Base-by-base conservation (phyloP, 2,329 filamentous ascomycete genomes). In the Colletotrichum costaricense region DNA sequence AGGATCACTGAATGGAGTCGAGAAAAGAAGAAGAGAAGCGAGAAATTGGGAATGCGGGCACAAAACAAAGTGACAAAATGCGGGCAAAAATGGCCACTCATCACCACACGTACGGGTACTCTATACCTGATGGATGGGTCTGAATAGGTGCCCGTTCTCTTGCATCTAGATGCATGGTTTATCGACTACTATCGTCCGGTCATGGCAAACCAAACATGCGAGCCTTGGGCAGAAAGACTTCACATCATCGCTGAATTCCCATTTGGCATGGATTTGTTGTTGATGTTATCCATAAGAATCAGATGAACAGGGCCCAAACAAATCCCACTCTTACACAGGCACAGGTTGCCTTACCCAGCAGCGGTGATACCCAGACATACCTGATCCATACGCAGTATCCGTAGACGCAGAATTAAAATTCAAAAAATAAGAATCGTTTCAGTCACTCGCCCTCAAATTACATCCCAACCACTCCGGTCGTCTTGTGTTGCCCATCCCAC, bases 41-140 rank as follows among this genome's bases (percentile, higher is more conserved):
- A 70, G 60, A 57, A 57, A 70, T 62, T 57, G 70, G 55, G 42
- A 62, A 73, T 65, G 65, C 60, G 67, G 55, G 35, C 67, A 70
- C 60, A 63, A 59, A 49, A 69, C 62, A 42, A 62, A 38, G 30
- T 16, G 59, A 42, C 30, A 59, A 64, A 72, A 59, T 38, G 26
- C 42, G 22, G 56, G 35, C 6, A 30, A 30, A 46, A 63, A 52
- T 38, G 6, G 58, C 35, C 49, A 55, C 30, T 22, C 26, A n/a
- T 33, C 58, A 54, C 52, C 52, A 63, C 63, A 46, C 22, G 69
- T 59, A 19, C 1, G 38, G 38, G 33, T 35, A 35, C 11, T 35
- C 33, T 35, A 42, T 42, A 42, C 38, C 38, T 42, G 16, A 16
- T 42, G 38, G 38, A 42, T 42, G 38, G 38, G 58, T 42, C 35